These are phyloP conservation scores for Saposhnikovia divaricata DNA, from an alignment of 129 eudicot genomes.

Conservation along the genomic window DNA sequence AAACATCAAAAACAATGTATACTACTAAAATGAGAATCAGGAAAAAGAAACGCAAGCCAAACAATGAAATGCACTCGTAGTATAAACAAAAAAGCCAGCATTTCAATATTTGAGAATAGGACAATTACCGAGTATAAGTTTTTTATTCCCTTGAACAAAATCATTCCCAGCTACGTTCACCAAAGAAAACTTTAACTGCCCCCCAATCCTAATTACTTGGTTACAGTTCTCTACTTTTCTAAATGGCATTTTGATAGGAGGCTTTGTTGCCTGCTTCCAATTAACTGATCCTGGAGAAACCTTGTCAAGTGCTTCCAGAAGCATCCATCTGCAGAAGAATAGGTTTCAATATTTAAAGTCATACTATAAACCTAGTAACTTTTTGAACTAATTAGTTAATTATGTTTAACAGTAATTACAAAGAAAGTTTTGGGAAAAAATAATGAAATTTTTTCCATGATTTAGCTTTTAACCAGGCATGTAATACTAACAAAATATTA, in stretches of 20 bases:
- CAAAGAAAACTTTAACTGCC: conserved; percentile 72
- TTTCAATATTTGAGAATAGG: conserved; percentile 1
- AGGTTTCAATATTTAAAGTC: background rate
- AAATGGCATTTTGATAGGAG: conserved; percentile 99
- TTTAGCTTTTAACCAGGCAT: background rate
- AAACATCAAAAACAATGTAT: background rate
- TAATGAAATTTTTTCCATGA: background rate
- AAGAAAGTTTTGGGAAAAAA: background rate
- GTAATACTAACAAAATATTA: background rate
- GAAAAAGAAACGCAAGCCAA: background rate
- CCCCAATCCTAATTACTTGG: conserved; percentile 83
- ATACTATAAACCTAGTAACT: background rate
- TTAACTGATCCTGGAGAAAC: conserved; percentile 76
- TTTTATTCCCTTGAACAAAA: conserved; percentile 94
- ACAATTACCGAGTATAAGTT: conserved; percentile 79
- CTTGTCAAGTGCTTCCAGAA: conserved; percentile 84
- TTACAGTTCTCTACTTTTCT: conserved; percentile 98
- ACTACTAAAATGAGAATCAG: background rate
- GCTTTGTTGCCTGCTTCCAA: conserved; percentile 91
- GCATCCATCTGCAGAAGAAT: conserved; percentile 62
- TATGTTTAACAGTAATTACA: background rate
- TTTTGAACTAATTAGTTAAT: background rate
- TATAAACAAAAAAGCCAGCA: background rate
- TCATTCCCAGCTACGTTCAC: conserved; percentile 95
- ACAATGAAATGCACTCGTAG: background rate